Evolutionary conservation across 2,329 filamentous ascomycete genomes (phyloP), one percentile per base, ranked within the genome.

Genomic region (Pezizomycotina sp.): DNA sequence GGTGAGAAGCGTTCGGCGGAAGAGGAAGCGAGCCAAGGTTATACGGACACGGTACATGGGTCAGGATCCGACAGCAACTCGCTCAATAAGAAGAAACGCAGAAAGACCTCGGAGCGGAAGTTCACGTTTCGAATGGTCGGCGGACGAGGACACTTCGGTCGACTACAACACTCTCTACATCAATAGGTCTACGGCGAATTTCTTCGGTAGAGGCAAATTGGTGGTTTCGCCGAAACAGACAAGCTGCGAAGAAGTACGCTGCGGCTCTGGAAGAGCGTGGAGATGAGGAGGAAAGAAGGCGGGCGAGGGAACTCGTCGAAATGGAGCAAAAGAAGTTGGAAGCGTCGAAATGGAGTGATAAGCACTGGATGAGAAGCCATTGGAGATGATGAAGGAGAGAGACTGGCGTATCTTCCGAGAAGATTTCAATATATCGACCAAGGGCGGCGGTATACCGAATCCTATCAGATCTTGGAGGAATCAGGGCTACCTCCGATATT

Each of bases 351-450:
- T 76, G 75, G 21, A 65, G 92, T 38, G 84, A 91, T 50, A 84
- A 84, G 57, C 83, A 92, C 58, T 98, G 89, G 89, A 83, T 36
- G 81, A 93, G 55, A 98, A 98, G 71, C 69, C 68, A 45, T 63
- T 95, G 45, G 73, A 79, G 9, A 80, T 92, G 52, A 98, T 98
- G 89, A 79, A 82, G 45, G 84, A 95, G 60, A 69, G 89, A 56
- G 89, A 98, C 59, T 98, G 89, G 89, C 80, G 89, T 55, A 95
- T 98, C 51, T 93, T 98, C 72, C 98, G 95, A 60, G 89, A 95
- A 58, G 84, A 98, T 58, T 95, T 92, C 62, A 91, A 89, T 50
- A 98, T 98, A 55, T 68, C 77, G 25, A 93, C 83, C 6, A 95
- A 92, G 58, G 89, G 50, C 39, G 86, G 86, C 27, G 68, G 69